phyloP scores from a whole-genome alignment of 2,329 filamentous ascomycete species.

The Lasiodiplodia hormozganensis region DNA sequence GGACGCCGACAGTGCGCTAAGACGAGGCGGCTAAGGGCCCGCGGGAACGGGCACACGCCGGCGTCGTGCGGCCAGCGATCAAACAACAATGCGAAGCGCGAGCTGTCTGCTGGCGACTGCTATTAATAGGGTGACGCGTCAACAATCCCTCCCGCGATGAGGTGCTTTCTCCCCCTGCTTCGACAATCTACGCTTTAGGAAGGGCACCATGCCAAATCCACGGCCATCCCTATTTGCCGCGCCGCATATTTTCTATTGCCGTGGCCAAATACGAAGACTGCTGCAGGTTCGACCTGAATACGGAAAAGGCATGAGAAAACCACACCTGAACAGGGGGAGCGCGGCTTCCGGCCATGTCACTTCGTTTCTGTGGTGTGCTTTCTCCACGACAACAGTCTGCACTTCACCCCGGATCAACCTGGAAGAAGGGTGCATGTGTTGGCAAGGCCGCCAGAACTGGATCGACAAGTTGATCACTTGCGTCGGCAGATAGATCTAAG shows the following conservation, averaged over 20 bases:
- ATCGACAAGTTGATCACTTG: not conserved
- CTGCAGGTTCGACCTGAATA: not conserved
- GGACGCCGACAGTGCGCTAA: constrained; percentile 2
- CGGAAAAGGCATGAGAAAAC: not conserved
- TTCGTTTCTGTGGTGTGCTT: not conserved
- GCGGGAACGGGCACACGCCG: constrained; percentile 7
- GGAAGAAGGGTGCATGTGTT: not conserved
- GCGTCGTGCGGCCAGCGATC: not conserved
- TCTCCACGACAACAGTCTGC: not conserved
- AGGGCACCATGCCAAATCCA: not conserved
- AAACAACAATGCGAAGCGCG: constrained; percentile 14
- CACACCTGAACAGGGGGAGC: no score
- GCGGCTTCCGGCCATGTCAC: not conserved
- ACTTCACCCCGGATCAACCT: not conserved
- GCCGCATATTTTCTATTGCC: not conserved
- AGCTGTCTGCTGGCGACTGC: constrained; percentile 5
- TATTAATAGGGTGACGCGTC: constrained; percentile 16
- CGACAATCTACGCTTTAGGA: not conserved
- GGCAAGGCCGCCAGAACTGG: not conserved
- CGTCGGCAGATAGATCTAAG: not conserved
- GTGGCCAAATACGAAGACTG: not conserved
- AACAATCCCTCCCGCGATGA: not conserved
- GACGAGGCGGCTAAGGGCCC: not conserved
- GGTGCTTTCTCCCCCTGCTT: not conserved
- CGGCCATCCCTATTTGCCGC: not conserved